Conservation (phyloP, 2,329 filamentous ascomycete species). For the Colletotrichum godetiae region DNA sequence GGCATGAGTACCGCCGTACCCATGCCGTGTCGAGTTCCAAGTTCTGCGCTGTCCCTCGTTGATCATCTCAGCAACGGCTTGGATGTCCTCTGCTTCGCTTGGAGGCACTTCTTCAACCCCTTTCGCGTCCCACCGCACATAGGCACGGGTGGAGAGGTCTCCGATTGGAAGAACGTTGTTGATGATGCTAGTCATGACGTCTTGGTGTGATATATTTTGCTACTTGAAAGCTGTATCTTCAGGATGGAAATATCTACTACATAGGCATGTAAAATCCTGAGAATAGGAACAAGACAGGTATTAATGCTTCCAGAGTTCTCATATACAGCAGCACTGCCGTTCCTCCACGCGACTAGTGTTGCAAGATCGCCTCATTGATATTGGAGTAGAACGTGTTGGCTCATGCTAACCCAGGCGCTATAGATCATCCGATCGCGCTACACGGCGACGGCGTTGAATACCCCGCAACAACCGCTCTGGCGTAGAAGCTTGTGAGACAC, state of each 20-base stretch:
- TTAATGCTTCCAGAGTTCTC: background rate
- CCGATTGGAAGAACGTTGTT: background rate
- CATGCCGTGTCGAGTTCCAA: background rate
- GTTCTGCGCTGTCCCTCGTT: background rate
- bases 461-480: background rate
- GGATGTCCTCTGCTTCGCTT: background rate
- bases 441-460: background rate
- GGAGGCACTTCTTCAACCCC: background rate
- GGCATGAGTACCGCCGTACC: background rate
- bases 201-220: background rate
- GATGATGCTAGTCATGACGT: background rate
- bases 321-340: background rate
- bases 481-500: background rate
- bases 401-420: background rate
- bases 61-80: background rate
- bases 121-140: background rate
- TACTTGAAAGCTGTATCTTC: background rate
- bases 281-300: background rate
- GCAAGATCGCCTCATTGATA: background rate
- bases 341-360: background rate
- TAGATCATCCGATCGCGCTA: background rate
- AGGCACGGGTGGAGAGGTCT: background rate
- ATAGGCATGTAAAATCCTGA: background rate
- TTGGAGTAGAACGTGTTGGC: background rate
- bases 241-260: background rate